Evolutionary conservation across 352 stramenopile species (phyloP), one percentile per base, ranked within the genome.

Genomic region (Phytophthora palmivora): DNA sequence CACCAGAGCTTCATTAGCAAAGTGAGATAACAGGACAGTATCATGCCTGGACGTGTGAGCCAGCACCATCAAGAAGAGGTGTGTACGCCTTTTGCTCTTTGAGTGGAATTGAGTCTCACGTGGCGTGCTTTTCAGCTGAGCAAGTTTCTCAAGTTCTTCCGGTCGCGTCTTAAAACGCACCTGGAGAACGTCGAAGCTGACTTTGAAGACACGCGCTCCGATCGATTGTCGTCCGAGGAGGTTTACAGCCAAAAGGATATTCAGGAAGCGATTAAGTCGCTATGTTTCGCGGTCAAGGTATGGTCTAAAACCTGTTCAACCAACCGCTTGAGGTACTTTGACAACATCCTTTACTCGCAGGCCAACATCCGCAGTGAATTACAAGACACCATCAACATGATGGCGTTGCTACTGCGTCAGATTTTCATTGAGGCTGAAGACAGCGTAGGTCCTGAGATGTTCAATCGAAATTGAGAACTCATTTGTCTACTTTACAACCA

Each of bases 81-180:
- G 48, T 18, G 58, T 15, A 18, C n/a, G 24, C 3, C 24, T 6
- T 26, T 12, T 24, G 28, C 34, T 15, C 21, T 6, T 28, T 28
- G 24, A 28, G 3, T 28, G 24, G 24, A 3, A 28, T 28, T 28
- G 24, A 28, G 50, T 43, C 34, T 69, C 36, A 63, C 19, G 34
- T 63, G 30, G 38, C 34, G 37, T 59, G 10, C 32, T 45, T 24
- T 22, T 48, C 42, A 93, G 85, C 67, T 94, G 56, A 45, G 68
- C 66, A 89, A 88, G 67, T 92, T 94, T 56, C 84, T 94, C 72
- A 91, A 92, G 77, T 92, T 94, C 65, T 94, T 94, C 59, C 85
- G 83, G 26, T 85, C 82, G 67, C 83, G 85, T 6, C 56, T 92
- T 24, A 84, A 79, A 41, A 87, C 78, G 26, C 85, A 94, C 45